These are phyloP conservation scores for Immersiporthe knoxdaviesiana DNA, from an alignment of 2,329 filamentous ascomycete genomes.

Conservation along the genomic window DNA sequence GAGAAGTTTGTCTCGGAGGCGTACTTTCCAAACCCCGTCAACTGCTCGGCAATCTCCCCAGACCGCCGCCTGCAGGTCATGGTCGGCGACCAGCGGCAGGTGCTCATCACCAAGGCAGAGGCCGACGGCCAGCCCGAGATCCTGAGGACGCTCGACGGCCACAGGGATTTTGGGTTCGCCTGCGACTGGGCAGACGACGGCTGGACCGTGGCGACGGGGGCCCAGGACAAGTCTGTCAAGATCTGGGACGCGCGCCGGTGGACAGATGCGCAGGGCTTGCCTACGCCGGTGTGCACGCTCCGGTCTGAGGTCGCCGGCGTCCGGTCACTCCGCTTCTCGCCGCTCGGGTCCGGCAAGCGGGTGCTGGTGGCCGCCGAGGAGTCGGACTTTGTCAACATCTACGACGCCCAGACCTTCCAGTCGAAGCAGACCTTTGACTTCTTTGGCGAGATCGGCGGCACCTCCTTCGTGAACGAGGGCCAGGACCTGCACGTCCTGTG, in stretches of 20 bases:
- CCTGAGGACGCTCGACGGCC: constrained; percentile 62
- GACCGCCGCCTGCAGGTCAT: constrained; percentile 72
- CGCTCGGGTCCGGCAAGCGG: constrained; percentile 66
- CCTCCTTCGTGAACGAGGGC: constrained; percentile 68
- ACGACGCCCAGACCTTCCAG: constrained; percentile 67
- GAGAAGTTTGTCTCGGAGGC: constrained; percentile 60
- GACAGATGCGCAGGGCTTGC: constrained; percentile 55
- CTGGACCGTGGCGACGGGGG: constrained; percentile 74
- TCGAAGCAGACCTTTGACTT: constrained; percentile 73
- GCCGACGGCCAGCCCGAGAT: constrained; percentile 53
- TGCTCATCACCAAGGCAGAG: constrained; percentile 71
- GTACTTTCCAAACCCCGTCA: constrained; percentile 65
- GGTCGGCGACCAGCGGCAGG: constrained; percentile 70
- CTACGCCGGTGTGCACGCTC: constrained; percentile 57
- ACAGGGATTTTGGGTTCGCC: constrained; percentile 73
- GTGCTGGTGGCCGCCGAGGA: constrained; percentile 75
- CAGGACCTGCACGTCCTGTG: constrained; percentile 71
- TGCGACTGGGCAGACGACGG: constrained; percentile 82
- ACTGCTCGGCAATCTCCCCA: constrained; percentile 73
- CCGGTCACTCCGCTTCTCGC: constrained; percentile 72
- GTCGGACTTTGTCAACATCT: constrained; percentile 72
- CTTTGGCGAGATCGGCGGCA: constrained; percentile 75
- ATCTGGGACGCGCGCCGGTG: constrained; percentile 79
- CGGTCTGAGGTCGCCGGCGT: constrained; percentile 69
- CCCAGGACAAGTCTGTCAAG: constrained; percentile 73